Base-by-base conservation (phyloP, 2,329 filamentous ascomycete species). In the Dactylellina leptospora region DNA sequence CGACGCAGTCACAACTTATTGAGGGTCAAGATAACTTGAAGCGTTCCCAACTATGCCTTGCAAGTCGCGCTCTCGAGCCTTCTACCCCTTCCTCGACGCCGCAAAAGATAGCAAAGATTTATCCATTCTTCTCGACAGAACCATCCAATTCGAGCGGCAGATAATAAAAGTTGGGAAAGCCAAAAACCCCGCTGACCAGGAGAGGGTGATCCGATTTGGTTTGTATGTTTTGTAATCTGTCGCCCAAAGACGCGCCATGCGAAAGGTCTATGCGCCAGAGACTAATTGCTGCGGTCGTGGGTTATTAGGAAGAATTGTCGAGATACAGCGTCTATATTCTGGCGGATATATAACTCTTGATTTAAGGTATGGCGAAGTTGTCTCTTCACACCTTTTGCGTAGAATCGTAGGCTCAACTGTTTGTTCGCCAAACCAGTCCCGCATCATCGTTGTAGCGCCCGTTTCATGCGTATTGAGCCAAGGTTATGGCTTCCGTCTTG, bases 11-110 rank as follows among this genome's bases (percentile, higher is more conserved):
- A 48, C 9, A 42, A 42, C 8, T 16, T 42, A 33, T 33, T 13
- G 13, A 33, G 6, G n/a, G 8, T n/a, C 9, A 28, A n/a, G n/a
- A n/a, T n/a, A n/a, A n/a, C n/a, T n/a, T 3, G 22, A 4, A n/a
- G 45, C 23, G 10, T 11, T 8, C 22, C 45, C 2, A 5, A 40
- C 23, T 10, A 70, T 70, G 56, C 55, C 64, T 4, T 70, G 64
- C 28, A 70, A 61, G 33, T 25, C 40, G n/a, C 33, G 13, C 20
- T 70, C 64, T 9, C 44, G 64, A 33, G 48, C 64, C 11, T 51
- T 70, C 33, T 70, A 50, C 30, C 55, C 36, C 13, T 70, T 33
- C 22, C 48, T 70, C 40, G 64, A 70, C 22, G 4, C 1, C 6
- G 30, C 56, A 33, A 33, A 23, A 6, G 36, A 61, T 18, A 5